Evolutionary conservation across 2,329 filamentous ascomycete genomes (phyloP).

Genomic region (Lasiodiplodia hormozganensis): DNA sequence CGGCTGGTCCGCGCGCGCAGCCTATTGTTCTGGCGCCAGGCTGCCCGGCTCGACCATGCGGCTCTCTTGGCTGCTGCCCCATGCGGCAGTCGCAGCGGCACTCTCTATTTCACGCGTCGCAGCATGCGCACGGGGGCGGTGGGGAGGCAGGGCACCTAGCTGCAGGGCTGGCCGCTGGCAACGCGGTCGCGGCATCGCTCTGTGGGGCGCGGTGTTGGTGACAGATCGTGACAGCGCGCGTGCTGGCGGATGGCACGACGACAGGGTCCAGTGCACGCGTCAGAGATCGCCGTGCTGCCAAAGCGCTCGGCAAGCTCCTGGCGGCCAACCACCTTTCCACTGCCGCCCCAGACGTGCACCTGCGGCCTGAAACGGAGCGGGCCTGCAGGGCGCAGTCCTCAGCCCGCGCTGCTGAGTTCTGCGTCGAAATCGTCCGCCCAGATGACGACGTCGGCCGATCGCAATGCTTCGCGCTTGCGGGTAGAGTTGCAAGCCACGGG

Average conservation of each 20-base stretch:
- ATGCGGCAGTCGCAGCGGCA: constrained; percentile 8
- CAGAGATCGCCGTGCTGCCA: constrained; percentile 3
- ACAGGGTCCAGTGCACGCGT: constrained; percentile 10
- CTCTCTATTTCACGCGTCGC: constrained; percentile 20
- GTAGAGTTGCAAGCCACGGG: constrained; percentile 7
- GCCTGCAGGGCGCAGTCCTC: constrained; percentile 11
- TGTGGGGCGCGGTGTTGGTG: constrained; percentile 7
- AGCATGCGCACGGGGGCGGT: neutral
- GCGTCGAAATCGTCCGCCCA: constrained; percentile 9
- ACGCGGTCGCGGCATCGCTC: neutral
- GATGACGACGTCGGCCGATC: constrained; percentile 26
- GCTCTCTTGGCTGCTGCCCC: constrained; percentile 17
- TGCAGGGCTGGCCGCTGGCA: neutral
- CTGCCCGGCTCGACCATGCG: neutral
- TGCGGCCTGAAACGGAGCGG: constrained; percentile 14
- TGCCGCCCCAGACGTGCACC: constrained; percentile 21
- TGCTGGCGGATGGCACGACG: constrained; percentile 4
- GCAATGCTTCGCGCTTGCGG: constrained; percentile 22
- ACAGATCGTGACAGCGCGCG: constrained; percentile 23
- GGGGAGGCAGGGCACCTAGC: neutral
- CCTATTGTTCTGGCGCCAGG: neutral
- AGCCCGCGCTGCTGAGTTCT: constrained; percentile 12
- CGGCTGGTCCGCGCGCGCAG: neutral
- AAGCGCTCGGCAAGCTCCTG: constrained; percentile 25
- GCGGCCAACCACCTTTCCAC: neutral